Percentiles rank a stretch among this genome's conserved stretches.
Conservation (phyloP, 2,329 filamentous ascomycete species). For the Pseudogymnoascus sp. region DNA sequence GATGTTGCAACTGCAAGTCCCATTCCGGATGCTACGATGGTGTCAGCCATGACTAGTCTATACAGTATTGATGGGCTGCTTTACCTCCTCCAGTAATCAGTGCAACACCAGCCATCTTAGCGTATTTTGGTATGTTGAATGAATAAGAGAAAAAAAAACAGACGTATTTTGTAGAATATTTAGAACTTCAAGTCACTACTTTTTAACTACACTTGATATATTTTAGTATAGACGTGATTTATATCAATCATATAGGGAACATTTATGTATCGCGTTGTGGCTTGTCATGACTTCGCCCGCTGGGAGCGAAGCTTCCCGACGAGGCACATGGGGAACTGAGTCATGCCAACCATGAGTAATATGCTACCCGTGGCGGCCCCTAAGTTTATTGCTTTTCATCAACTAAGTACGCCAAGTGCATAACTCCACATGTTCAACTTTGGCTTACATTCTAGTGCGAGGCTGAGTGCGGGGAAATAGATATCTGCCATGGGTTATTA, state of each 20-base stretch:
- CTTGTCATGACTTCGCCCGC: neutral
- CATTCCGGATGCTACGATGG: neutral
- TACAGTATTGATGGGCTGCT: neutral
- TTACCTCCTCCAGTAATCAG: conserved; percentile 12
- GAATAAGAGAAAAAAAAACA: neutral
- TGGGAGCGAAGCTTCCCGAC: neutral
- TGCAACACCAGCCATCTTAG: conserved; percentile 3
- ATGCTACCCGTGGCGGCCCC: neutral
- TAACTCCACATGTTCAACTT: neutral
- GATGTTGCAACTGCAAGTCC: too few species aligned
- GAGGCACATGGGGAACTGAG: neutral
- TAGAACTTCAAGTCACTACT: neutral
- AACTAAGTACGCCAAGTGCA: neutral
- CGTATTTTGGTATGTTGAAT: neutral
- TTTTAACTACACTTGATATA: neutral
- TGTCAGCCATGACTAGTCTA: neutral
- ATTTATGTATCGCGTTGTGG: neutral
- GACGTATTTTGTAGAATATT: neutral
- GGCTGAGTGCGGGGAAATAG: neutral
- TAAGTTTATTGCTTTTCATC: neutral
- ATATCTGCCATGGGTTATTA: neutral
- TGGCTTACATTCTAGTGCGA: neutral
- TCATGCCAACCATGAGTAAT: neutral
- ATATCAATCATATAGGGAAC: neutral
- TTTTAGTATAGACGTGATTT: neutral